Evolutionary conservation across 73 alveolate genomes (phyloP), one percentile per base, ranked within the genome.

Genomic region (Halteria grandinella): DNA sequence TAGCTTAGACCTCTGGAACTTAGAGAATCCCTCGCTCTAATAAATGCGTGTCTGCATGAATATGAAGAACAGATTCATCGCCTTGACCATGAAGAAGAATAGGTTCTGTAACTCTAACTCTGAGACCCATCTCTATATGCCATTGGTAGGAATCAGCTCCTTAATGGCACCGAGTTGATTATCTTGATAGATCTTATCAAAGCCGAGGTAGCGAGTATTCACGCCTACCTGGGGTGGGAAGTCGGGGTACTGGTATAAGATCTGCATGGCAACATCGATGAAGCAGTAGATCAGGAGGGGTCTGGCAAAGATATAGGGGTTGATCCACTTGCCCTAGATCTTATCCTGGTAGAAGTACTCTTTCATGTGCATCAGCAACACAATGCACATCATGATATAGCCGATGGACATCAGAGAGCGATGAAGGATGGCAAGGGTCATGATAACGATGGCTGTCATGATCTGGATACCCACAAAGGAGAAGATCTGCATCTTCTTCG

Each of bases 341-440:
- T 44, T 44, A 24, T 66, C 80, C n/a, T n/a, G 52, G 5, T 66
- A 8, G 37, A 66, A 66, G 80, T 45, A 66, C 21, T 66, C 63
- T 7, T 52, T 66, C 20, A 66, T 44, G 32, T 66, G 18, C 33
- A 44, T 2, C 25, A 66, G 29, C 36, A 66, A 37, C 15, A 57
- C 53, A 1, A 66, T 53, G 32, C 69, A 18, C 12, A 66, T n/a
- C 39, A 66, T 20, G 69, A 66, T 66, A 29, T 66, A 66, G 14
- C 80, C 80, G 29, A 66, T 10, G 11, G 80, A 66, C 80, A 66
- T 66, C 28, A 66, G 41, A 1, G 80, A 66, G 32, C 66, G 43
- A 66, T 66, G 47, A 17, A 66, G 69, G 31, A 66, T 44, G 8
- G 69, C 80, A 7, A 66, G 32, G 1, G 32, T 2, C 14, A 66